These are phyloP conservation scores for Talaromyces atroroseus DNA, from an alignment of 2,329 filamentous ascomycete genomes.

Conservation along the genomic window DNA sequence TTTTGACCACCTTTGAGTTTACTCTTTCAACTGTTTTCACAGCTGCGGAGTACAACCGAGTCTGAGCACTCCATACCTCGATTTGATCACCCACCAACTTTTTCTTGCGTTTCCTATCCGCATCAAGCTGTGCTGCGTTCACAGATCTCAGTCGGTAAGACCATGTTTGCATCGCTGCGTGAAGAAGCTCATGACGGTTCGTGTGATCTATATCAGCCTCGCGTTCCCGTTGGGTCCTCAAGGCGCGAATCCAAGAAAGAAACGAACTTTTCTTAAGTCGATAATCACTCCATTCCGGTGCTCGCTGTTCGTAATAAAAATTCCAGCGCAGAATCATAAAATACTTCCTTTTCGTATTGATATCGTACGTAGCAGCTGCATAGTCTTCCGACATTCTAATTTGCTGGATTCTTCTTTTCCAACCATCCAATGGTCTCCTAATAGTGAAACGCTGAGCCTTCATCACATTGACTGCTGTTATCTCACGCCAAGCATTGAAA, in stretches of 20 bases:
- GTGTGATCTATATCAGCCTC: conserved; percentile 33
- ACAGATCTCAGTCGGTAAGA: conserved; percentile 27
- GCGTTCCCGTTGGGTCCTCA: conserved; percentile 35
- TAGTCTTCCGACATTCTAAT: conserved; percentile 31
- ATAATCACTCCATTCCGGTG: conserved; percentile 39
- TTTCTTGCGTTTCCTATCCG: conserved; percentile 26
- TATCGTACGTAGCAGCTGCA: conserved; percentile 26
- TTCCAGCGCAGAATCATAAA: conserved; percentile 43
- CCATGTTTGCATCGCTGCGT: conserved; percentile 30
- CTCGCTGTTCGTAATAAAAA: conserved; percentile 39
- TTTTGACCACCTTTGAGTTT: conserved; percentile 42
- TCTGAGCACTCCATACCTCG: conserved; percentile 39
- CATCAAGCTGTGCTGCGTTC: conserved; percentile 24
- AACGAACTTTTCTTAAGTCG: conserved; percentile 38
- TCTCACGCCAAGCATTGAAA: conserved; percentile 64
- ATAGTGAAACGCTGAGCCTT: conserved; percentile 49
- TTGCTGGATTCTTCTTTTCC: conserved; percentile 41
- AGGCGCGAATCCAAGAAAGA: conserved; percentile 35
- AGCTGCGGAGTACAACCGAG: conserved; percentile 38
- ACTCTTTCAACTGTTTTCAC: conserved; percentile 41
- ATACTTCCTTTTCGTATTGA: conserved; percentile 25
- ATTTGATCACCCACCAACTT: conserved; percentile 33
- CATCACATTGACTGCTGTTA: conserved; percentile 56
- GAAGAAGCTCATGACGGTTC: conserved; percentile 24
- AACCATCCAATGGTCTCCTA: conserved; percentile 51